These are phyloP conservation scores for Melampsora americana DNA, from an alignment of 1,284 basidiomycete species.

Conservation along the genomic window DNA sequence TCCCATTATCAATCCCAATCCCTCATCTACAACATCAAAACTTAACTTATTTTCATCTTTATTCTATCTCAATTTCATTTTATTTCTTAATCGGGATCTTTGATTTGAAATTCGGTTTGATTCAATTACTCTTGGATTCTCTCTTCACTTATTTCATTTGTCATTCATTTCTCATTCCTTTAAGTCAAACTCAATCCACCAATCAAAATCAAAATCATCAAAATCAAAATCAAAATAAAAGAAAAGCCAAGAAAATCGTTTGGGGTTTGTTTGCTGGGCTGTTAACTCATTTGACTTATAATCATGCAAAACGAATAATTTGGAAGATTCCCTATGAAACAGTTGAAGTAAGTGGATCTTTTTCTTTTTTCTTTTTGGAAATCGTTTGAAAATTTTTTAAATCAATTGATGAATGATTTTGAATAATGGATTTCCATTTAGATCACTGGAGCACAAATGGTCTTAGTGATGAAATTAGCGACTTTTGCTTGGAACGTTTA, in stretches of 20 bases:
- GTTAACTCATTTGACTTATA: constrained; percentile 20
- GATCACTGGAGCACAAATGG: constrained; percentile 87
- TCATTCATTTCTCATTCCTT: not conserved
- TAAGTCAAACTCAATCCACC: no score
- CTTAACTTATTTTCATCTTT: constrained; percentile 49
- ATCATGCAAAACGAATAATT: constrained; percentile 22
- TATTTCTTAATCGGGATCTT: constrained; percentile 51
- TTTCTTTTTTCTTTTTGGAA: no score
- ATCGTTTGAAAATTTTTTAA: no score
- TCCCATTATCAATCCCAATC: constrained; percentile 50
- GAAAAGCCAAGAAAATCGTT: not conserved
- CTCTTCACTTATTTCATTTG: constrained; percentile 12
- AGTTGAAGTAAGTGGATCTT: constrained; percentile 35
- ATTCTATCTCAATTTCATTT: constrained; percentile 50
- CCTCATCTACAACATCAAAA: constrained; percentile 42
- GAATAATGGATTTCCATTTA: constrained; percentile 53
- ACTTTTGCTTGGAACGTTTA: constrained; percentile 56
- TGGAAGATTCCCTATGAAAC: constrained; percentile 20
- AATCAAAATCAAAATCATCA: no score
- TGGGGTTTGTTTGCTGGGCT: constrained; percentile 34
- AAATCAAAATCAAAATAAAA: not conserved
- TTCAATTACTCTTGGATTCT: constrained; percentile 50
- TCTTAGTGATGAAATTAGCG: constrained; percentile 87
- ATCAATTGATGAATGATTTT: not conserved
- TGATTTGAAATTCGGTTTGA: constrained; percentile 50